A percentile compares a stretch with the other conserved stretches of the same genome.
These are phyloP conservation scores for Dissophora globulifera DNA, from an alignment of 192 early-diverging fungal species.

Conservation along the genomic window DNA sequence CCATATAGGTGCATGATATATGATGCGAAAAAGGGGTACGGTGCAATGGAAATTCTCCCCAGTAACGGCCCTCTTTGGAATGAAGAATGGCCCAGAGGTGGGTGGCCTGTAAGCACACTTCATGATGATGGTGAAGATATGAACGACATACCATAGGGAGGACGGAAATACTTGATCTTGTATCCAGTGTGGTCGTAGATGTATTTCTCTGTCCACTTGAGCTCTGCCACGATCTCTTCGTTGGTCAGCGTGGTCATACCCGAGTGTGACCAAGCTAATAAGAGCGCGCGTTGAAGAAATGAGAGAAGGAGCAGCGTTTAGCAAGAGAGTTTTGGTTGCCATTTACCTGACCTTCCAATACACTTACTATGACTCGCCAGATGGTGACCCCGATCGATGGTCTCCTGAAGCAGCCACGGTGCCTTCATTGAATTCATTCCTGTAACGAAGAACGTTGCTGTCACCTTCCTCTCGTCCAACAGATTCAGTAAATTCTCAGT, in stretches of 20 bases:
- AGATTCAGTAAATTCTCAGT: slow-evolving; percentile 53
- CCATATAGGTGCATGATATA: no score
- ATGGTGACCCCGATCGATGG: slow-evolving; percentile 40
- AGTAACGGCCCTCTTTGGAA: slow-evolving; percentile 22
- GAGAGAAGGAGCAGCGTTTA: neutral
- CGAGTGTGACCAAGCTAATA: slow-evolving; percentile 71
- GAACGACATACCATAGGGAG: slow-evolving; percentile 39
- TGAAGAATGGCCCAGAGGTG: slow-evolving; percentile 12
- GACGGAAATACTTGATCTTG: slow-evolving; percentile 57
- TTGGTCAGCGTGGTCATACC: slow-evolving; percentile 71
- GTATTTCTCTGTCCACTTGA: slow-evolving; percentile 69
- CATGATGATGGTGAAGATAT: no score
- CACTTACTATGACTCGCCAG: slow-evolving; percentile 47
- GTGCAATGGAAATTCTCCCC: neutral
- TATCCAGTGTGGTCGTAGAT: slow-evolving; percentile 63
- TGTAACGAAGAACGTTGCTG: slow-evolving; percentile 66
- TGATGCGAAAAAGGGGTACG: slow-evolving; percentile 1
- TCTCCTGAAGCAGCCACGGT: slow-evolving; percentile 46
- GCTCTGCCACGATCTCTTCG: slow-evolving; percentile 73
- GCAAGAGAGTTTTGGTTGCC: no score
- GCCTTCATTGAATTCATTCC: slow-evolving; percentile 52
- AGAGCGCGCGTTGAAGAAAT: no score
- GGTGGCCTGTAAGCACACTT: no score
- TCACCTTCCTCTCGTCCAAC: slow-evolving; percentile 55
- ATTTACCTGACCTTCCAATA: no score